Conservation (phyloP, 2,329 filamentous ascomycete species). For the Biscogniauxia marginata region DNA sequence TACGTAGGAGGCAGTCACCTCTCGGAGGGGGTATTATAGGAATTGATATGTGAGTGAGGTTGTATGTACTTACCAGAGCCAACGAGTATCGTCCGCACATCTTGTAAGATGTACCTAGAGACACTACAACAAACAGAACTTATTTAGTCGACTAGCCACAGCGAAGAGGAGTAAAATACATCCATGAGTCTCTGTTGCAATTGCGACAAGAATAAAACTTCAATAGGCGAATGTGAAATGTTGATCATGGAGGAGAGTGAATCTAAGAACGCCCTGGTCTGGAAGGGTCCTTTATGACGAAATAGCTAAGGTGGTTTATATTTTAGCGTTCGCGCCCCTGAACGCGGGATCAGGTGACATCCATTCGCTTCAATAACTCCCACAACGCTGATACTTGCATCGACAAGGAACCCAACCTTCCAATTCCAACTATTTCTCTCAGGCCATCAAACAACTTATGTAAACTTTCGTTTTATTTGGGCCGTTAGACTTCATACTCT, state of each 20-base stretch:
- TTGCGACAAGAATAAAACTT: background rate
- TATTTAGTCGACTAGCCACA: too few species aligned
- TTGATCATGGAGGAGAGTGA: too few species aligned
- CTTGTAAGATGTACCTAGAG: constrained; percentile 12
- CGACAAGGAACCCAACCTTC: too few species aligned
- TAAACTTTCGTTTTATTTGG: too few species aligned
- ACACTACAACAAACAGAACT: too few species aligned
- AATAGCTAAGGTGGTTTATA: constrained; percentile 14
- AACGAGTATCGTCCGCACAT: constrained; percentile 72
- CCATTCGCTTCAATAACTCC: background rate
- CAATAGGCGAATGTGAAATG: background rate
- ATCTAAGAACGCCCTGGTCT: background rate
- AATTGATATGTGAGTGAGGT: too few species aligned
- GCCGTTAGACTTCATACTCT: too few species aligned
- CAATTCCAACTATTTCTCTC: too few species aligned
- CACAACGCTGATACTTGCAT: too few species aligned
- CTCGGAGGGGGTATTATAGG: too few species aligned
- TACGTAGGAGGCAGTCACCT: too few species aligned
- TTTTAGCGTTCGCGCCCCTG: constrained; percentile 8
- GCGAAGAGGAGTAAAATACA: background rate
- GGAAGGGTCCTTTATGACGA: constrained; percentile 19
- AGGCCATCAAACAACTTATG: too few species aligned
- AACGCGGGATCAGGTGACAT: constrained; percentile 28
- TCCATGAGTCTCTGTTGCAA: background rate
- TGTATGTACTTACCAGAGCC: constrained; percentile 51